A percentile compares a stretch with the other conserved stretches of the same genome.
Conservation (phyloP, 2,329 filamentous ascomycete genomes). For the Huntiella omanensis region DNA sequence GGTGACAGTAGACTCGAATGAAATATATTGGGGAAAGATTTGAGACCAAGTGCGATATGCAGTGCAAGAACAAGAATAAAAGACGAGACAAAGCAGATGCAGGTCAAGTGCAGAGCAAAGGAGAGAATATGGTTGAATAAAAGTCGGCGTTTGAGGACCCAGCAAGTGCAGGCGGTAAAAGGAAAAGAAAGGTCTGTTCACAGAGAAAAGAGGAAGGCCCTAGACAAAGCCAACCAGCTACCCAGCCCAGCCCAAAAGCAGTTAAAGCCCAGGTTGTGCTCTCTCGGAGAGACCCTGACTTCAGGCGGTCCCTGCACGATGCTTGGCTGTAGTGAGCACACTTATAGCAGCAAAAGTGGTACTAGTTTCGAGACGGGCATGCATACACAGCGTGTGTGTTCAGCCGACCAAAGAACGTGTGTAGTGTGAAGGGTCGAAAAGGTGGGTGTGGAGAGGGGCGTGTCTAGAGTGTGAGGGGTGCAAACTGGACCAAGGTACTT, state of each 20-base stretch:
- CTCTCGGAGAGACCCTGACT: conserved; percentile 8
- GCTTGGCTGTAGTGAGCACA: conserved; percentile 2
- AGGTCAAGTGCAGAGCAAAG: neutral
- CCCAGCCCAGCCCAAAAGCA: conserved; percentile 8
- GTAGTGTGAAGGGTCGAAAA: neutral
- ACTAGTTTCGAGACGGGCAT: neutral
- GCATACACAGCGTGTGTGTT: conserved; percentile 3
- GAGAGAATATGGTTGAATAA: neutral
- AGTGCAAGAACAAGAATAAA: conserved; percentile 1
- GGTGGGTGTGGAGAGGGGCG: neutral
- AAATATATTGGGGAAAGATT: neutral
- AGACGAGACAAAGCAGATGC: neutral
- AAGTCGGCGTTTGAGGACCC: neutral
- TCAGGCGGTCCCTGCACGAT: conserved; percentile 6
- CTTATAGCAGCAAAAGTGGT: conserved; percentile 3
- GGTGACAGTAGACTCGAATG: neutral
- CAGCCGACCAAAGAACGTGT: neutral
- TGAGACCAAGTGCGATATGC: neutral
- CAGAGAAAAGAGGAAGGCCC: conserved; percentile 10
- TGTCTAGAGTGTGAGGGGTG: too few species aligned
- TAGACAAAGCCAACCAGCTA: conserved; percentile 6
- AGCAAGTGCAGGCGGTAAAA: conserved; percentile 3
- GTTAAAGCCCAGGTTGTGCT: conserved; percentile 8
- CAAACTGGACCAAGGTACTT: too few species aligned
- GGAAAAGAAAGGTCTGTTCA: conserved; percentile 12